Evolutionary conservation across 768 basidiomycete species (phyloP).

Genomic region (Boletellus ananas): DNA sequence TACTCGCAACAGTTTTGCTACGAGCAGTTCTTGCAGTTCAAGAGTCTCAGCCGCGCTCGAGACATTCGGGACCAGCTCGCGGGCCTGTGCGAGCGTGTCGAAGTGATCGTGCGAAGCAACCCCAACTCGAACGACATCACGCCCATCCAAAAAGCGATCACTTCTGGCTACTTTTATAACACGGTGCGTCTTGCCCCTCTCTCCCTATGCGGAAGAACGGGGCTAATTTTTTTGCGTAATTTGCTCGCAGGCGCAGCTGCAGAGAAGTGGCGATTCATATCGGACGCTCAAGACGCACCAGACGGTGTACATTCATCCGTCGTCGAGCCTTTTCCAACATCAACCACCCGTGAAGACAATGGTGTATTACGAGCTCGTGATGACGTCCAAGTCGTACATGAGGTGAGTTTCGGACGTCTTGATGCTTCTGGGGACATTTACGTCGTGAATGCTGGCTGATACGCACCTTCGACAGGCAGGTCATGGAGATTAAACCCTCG

Average conservation of each 20-base stretch:
- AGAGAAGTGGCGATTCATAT: slow-evolving; percentile 96
- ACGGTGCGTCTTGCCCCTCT: slow-evolving; percentile 50
- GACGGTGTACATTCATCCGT: slow-evolving; percentile 95
- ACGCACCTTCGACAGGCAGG: slow-evolving; percentile 50
- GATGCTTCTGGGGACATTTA: too few species aligned
- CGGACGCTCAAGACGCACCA: slow-evolving; percentile 95
- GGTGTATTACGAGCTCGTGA: slow-evolving; percentile 94
- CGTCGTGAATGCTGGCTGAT: background rate
- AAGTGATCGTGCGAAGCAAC: slow-evolving; percentile 82
- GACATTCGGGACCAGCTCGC: slow-evolving; percentile 97
- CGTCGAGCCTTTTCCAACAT: slow-evolving; percentile 90
- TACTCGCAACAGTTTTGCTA: slow-evolving; percentile 97
- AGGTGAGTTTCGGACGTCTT: slow-evolving; percentile 39
- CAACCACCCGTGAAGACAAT: slow-evolving; percentile 91
- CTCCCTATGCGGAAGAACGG: background rate
- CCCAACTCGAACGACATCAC: slow-evolving; percentile 92
- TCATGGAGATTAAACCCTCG: slow-evolving; percentile 96
- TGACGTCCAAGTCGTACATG: slow-evolving; percentile 97
- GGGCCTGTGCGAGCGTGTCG: slow-evolving; percentile 93
- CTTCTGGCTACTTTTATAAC: slow-evolving; percentile 94
- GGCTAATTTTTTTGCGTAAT: background rate
- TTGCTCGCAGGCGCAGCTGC: slow-evolving; percentile 68
- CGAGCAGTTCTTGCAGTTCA: slow-evolving; percentile 93
- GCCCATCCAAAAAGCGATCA: slow-evolving; percentile 92
- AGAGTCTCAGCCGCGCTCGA: slow-evolving; percentile 88